Percentiles rank a stretch among this genome's conserved stretches.
Conservation (phyloP, 2,329 filamentous ascomycete species). For the Stagonosporopsis rhizophila region DNA sequence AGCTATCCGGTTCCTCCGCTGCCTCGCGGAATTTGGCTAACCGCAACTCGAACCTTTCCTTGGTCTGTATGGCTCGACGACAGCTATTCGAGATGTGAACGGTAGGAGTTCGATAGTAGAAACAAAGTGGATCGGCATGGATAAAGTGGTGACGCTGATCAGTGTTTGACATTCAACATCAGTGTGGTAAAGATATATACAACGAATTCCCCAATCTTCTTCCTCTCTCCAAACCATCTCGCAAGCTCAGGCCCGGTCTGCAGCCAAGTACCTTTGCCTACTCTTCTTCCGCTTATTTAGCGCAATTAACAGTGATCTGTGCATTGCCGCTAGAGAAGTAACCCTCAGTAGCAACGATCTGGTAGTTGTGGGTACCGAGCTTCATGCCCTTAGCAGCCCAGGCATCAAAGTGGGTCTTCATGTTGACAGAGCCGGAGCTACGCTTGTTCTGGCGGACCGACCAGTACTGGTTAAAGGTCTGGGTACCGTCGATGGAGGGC, state of each 20-base stretch:
- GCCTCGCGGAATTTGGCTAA: no score
- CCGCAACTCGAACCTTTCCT: no score
- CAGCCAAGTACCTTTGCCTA: conserved; percentile 6
- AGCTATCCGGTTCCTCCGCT: no score
- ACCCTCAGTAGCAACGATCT: conserved; percentile 62
- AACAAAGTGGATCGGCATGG: no score
- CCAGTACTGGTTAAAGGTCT: conserved; percentile 63
- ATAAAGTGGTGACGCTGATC: no score
- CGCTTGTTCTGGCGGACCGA: conserved; percentile 45
- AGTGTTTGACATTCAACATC: background rate
- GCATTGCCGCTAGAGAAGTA: conserved; percentile 59
- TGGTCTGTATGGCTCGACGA: no score
- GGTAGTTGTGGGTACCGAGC: conserved; percentile 44
- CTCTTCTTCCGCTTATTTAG: conserved; percentile 17
- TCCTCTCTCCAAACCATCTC: background rate
- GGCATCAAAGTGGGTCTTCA: conserved; percentile 46
- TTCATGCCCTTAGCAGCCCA: conserved; percentile 43
- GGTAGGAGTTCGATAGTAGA: no score
- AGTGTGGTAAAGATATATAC: conserved; percentile 3
- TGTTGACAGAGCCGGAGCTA: conserved; percentile 40
- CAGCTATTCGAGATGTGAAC: no score
- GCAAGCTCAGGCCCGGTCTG: conserved; percentile 7
- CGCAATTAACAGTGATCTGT: conserved; percentile 55
- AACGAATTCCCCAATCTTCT: background rate
- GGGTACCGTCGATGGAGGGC: conserved; percentile 59